Evolutionary conservation across 2,329 filamentous ascomycete species (phyloP), one percentile per base, ranked within the genome.

Genomic region (Nakataea oryzae): DNA sequence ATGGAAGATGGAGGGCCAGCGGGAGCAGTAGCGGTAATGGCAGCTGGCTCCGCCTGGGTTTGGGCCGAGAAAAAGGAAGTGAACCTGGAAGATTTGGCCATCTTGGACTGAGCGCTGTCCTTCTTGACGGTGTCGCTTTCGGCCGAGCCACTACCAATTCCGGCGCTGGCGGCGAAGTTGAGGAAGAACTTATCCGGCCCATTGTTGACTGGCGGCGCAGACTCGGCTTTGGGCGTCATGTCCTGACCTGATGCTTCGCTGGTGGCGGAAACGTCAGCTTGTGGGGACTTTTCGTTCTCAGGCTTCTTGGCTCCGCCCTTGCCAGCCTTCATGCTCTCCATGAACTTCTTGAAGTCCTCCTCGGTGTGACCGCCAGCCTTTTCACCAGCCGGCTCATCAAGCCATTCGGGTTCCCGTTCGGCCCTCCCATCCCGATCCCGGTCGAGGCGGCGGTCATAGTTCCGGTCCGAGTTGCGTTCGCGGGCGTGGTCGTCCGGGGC

Each of bases 311-410:
- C 72, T 63, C 57, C 69, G 57, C 69, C 72, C 68, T 80, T 84
- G 65, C 84, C 82, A 54, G 86, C 86, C 74, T 90, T 93, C 91
- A 96, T 96, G 66, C 82, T 83, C 68, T 96, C 91, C 81, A 96
- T 96, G 86, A 93, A 97, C 67, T 90, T 90, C 75, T 96, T 88
- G 73, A 97, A 96, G 67, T 97, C 93, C 70, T 96, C 92, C 69
- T 91, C 88, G 0, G 92, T 96, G 68, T 91, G 89, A 6, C 81
- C 83, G 68, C 88, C 85, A 47, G 83, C 78, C 68, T 88, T 85
- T 60, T 90, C 88, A 63, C 88, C 87, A 27, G 81, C 81, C 21
- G 86, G 85, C 63, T 87, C 83, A 70, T 96, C 91, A 74, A 96
- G 81, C 93, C 93, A 96, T 74, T 96, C 93, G 6, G 93, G 93